phyloP scores from a whole-genome alignment of 73 alveolate genomes.

The Loxodes magnus region DNA sequence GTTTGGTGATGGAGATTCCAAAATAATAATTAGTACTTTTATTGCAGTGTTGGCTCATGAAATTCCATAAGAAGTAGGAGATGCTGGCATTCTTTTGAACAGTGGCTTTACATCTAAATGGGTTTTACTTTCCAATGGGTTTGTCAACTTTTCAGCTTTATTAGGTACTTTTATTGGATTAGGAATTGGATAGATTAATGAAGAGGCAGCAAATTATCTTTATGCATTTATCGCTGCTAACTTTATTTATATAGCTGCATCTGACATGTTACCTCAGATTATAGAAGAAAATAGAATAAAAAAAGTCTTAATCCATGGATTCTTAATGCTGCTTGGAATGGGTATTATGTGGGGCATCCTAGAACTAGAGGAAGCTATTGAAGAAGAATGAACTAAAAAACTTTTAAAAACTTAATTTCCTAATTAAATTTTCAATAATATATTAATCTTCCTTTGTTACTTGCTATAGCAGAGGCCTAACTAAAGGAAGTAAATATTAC shows the following conservation, averaged over 20 bases:
- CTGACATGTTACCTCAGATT: constrained; percentile 15
- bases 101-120: constrained; percentile 9
- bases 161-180: constrained; percentile 21
- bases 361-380: too few species aligned
- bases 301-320: too few species aligned
- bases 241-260: constrained; percentile 16
- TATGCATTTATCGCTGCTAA: constrained; percentile 26
- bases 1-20: constrained; percentile 7
- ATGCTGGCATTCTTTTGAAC: constrained; percentile 14
- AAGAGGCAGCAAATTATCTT: constrained; percentile 4
- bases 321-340: too few species aligned
- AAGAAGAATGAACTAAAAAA: too few species aligned
- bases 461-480: too few species aligned
- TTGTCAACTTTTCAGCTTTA: constrained; percentile 16
- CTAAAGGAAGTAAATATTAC: too few species aligned
- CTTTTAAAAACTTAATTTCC: too few species aligned
- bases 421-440: too few species aligned
- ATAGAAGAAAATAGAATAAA: constrained; percentile 22
- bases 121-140: constrained; percentile 19
- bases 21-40: constrained; percentile 10
- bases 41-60: constrained; percentile 26
- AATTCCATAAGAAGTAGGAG: constrained; percentile 27
- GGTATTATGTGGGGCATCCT: too few species aligned
- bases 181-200: constrained; percentile 7
- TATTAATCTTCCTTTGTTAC: too few species aligned